Evolutionary conservation across 225 moss, liverwort and hornwort genomes (phyloP).

Genomic region (Physcomitrium patens): DNA sequence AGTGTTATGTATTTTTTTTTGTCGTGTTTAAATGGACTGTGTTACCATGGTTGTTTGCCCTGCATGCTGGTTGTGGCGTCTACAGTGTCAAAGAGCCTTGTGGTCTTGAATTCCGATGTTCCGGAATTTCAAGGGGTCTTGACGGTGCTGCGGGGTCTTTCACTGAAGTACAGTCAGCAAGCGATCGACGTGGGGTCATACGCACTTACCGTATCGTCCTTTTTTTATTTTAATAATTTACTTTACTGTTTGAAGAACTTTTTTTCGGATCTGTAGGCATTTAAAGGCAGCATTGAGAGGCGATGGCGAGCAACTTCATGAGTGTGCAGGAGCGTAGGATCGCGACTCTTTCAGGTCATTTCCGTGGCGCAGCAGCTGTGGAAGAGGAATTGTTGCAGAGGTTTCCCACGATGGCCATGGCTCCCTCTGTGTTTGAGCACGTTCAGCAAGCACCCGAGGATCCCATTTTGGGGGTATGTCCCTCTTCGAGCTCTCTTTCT

Average conservation of each 20-base stretch:
- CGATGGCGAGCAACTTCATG: slow-evolving; percentile 17
- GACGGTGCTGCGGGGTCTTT: too few relatives aligned
- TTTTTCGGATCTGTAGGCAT: slow-evolving; percentile 11
- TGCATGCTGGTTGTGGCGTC: too few relatives aligned
- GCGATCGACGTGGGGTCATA: slow-evolving; percentile 2
- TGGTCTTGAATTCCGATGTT: too few relatives aligned
- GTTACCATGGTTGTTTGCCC: too few relatives aligned
- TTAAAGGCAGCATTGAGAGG: slow-evolving; percentile 4
- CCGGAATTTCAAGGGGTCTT: too few relatives aligned
- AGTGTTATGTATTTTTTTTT: too few relatives aligned
- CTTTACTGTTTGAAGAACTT: background rate
- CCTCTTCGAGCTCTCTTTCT: background rate
- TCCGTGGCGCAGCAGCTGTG: slow-evolving; percentile 21
- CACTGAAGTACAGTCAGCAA: too few relatives aligned
- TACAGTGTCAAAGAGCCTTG: too few relatives aligned
- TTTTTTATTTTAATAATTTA: background rate
- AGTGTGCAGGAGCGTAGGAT: slow-evolving; percentile 40
- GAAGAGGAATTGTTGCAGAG: slow-evolving; percentile 22
- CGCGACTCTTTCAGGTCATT: slow-evolving; percentile 51
- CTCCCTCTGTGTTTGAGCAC: slow-evolving; percentile 61
- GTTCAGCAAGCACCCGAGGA: slow-evolving; percentile 89
- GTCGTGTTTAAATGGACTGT: too few relatives aligned
- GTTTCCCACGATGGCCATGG: slow-evolving; percentile 48
- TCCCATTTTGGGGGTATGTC: slow-evolving; percentile 73
- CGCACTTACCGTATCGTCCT: background rate